Percentiles rank a stretch among this genome's conserved stretches.
Conservation (phyloP, 371 early-diverging fungal genomes). For the Syncephalis plumigaleata region DNA sequence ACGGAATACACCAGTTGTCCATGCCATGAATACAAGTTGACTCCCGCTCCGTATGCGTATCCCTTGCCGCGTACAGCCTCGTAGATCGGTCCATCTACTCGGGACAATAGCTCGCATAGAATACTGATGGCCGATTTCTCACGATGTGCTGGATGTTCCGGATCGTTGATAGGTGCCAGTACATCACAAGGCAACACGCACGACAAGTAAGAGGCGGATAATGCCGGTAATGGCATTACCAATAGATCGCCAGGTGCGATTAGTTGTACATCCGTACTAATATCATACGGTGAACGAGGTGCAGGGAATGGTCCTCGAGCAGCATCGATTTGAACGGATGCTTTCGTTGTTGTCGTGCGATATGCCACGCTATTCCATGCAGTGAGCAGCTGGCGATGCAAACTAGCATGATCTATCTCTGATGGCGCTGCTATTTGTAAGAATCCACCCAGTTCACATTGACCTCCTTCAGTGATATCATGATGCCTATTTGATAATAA, state of each 20-base stretch:
- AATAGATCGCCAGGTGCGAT: too few species aligned
- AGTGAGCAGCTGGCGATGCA: slow-evolving; percentile 8
- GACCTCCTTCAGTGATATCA: slow-evolving; percentile 15
- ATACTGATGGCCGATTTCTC: slow-evolving; percentile 25
- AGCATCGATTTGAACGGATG: slow-evolving; percentile 2
- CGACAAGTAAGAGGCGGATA: slow-evolving; percentile 12
- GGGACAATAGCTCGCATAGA: slow-evolving; percentile 37
- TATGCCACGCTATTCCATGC: too few species aligned
- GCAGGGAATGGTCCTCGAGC: background rate
- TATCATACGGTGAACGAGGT: background rate
- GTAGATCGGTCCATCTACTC: slow-evolving; percentile 53
- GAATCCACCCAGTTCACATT: slow-evolving; percentile 18
- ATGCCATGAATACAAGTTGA: slow-evolving; percentile 28
- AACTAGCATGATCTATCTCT: slow-evolving; percentile 7
- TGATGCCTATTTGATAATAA: slow-evolving; percentile 9
- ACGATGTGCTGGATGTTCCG: slow-evolving; percentile 4
- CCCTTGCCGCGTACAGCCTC: slow-evolving; percentile 55
- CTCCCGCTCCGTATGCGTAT: slow-evolving; percentile 42
- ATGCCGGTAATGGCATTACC: too few species aligned
- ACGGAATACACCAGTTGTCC: slow-evolving; percentile 31
- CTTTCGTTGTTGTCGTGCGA: too few species aligned
- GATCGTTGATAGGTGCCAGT: slow-evolving; percentile 9
- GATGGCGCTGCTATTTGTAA: slow-evolving; percentile 17
- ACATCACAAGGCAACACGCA: slow-evolving; percentile 17
- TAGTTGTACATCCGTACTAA: too few species aligned